Evolutionary conservation across 768 basidiomycete genomes (phyloP), one percentile per base, ranked within the genome.

Genomic region (Goffeauzyma gilvescens): DNA sequence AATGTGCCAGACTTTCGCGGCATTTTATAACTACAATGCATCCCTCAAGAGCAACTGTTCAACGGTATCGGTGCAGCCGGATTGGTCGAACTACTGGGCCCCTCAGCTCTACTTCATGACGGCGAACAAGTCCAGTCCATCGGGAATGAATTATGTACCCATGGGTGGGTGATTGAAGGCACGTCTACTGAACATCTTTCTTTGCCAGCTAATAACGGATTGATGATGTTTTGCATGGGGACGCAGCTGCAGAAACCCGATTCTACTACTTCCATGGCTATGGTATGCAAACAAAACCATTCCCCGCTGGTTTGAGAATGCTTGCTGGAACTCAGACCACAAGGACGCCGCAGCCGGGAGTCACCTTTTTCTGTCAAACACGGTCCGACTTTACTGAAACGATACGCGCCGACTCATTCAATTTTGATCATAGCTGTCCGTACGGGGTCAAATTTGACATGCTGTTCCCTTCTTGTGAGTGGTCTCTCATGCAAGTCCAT

Each of bases 271-370:
- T 55, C 45, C 37, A 52, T 13, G 48, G 41, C 12, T 38, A 58
- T 10, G 13, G 37, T 38, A 20, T n/a, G n/a, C n/a, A n/a, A n/a
- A n/a, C n/a, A n/a, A n/a, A 38, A 4, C 43, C 58, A 9, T 60
- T 54, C 46, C 58, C 58, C n/a, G 42, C 52, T 25, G 58, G 58
- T 33, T 50, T 60, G 13, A 49, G 53, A 22, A 58, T 60, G 44
- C 43, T 60, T 3, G 42, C 41, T 18, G 58, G 58, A 45, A 56
- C 37, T 56, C 58, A 7, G 52, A 41, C 37, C 38, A 42, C 37
- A 56, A 55, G 27, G 33, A n/a, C n/a, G n/a, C n/a, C n/a, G n/a
- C n/a, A n/a, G n/a, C n/a, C n/a, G n/a, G n/a, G n/a, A n/a, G n/a
- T n/a, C n/a, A n/a, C n/a, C n/a, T n/a, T n/a, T n/a, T n/a, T n/a